Evolutionary conservation across 2,329 filamentous ascomycete genomes (phyloP).

Genomic region (Elsinoe australis): DNA sequence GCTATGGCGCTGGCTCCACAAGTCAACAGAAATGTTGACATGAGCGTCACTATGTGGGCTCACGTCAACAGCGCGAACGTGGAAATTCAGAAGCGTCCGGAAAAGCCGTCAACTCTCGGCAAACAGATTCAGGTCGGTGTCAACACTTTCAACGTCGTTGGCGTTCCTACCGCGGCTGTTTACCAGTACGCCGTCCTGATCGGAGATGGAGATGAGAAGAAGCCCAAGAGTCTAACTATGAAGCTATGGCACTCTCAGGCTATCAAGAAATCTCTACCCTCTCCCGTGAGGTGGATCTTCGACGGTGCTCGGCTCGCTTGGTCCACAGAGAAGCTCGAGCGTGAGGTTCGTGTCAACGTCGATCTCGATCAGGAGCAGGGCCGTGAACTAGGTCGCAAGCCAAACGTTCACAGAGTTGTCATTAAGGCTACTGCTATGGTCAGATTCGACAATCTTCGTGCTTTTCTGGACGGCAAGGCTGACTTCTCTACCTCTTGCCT

Average conservation of each 20-base stretch:
- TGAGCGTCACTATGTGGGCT: slow-evolving; percentile 25
- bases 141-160: slow-evolving; percentile 66
- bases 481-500: slow-evolving; percentile 60
- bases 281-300: slow-evolving; percentile 57
- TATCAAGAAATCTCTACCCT: slow-evolving; percentile 50
- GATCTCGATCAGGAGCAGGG: slow-evolving; percentile 64
- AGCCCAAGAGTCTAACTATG: slow-evolving; percentile 59
- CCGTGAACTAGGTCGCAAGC: slow-evolving; percentile 30
- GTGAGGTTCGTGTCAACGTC: slow-evolving; percentile 45
- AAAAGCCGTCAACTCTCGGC: slow-evolving; percentile 35
- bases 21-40: slow-evolving; percentile 26
- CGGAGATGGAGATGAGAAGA: slow-evolving; percentile 55
- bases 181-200: slow-evolving; percentile 74
- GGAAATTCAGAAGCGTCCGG: slow-evolving; percentile 25
- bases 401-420: slow-evolving; percentile 38
- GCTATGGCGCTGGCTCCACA: not conserved
- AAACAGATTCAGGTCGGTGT: slow-evolving; percentile 41
- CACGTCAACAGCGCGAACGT: slow-evolving; percentile 23
- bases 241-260: slow-evolving; percentile 65
- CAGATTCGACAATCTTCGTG: slow-evolving; percentile 56
- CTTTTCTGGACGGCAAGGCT: slow-evolving; percentile 56
- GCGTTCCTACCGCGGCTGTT: slow-evolving; percentile 54
- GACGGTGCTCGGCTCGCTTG: slow-evolving; percentile 84
- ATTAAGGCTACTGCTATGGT: slow-evolving; percentile 48
- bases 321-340: slow-evolving; percentile 42